A percentile compares a stretch with the other conserved stretches of the same genome.
phyloP scores from a whole-genome alignment of 1,139 yeast species.

The Saccharomyces hybrid region DNA sequence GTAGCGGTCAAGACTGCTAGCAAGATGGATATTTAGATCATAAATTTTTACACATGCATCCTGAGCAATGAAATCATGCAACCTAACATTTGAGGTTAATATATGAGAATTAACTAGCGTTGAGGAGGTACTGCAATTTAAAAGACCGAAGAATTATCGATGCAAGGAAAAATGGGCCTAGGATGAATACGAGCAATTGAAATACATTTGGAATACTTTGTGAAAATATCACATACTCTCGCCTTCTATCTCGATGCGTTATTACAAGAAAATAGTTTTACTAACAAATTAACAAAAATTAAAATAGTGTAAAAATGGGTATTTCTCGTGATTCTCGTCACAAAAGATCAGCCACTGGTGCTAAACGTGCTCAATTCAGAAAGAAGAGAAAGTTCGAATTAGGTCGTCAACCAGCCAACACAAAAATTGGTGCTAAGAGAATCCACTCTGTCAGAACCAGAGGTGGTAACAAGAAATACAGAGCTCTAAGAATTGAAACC shows the following conservation, averaged over 20 bases:
- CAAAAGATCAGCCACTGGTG: too few species aligned
- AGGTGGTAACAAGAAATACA: too few species aligned
- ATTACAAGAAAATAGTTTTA: constrained; percentile 6
- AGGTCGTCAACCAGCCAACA: too few species aligned
- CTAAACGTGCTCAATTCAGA: too few species aligned
- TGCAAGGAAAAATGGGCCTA: background rate
- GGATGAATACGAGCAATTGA: background rate
- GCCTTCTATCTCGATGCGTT: background rate
- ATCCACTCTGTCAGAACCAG: too few species aligned
- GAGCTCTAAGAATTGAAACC: too few species aligned
- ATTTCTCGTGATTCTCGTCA: too few species aligned
- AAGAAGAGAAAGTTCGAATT: too few species aligned
- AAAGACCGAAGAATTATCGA: background rate
- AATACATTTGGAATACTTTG: too few species aligned
- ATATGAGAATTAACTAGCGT: background rate
- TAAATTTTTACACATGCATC: background rate
- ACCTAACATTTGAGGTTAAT: background rate
- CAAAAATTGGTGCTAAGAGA: too few species aligned
- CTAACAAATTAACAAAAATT: constrained; percentile 13
- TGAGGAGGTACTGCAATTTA: too few species aligned
- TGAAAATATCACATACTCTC: background rate
- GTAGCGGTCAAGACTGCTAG: background rate
- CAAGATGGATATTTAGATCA: background rate
- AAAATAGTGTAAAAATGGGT: constrained; percentile 13
- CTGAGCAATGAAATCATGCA: background rate